Evolutionary conservation across 371 early-diverging fungal genomes (phyloP).

Genomic region (Cladochytrium tenue): DNA sequence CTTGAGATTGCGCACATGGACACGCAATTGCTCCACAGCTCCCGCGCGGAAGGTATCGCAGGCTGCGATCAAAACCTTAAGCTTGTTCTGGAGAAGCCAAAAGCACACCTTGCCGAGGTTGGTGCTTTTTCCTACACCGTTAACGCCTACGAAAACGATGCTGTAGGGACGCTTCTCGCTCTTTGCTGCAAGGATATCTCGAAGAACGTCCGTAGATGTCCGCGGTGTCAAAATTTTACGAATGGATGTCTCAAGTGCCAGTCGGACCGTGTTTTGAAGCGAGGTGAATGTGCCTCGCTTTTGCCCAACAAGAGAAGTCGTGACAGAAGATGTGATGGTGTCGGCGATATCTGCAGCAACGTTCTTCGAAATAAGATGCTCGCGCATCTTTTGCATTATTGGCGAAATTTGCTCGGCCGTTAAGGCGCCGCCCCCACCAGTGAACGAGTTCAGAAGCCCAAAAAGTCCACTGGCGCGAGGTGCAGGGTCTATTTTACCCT

Average conservation of each 20-base stretch:
- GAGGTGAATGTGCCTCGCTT: conserved; percentile 63
- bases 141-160: conserved; percentile 97
- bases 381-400: conserved; percentile 77
- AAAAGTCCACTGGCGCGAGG: conserved; percentile 56
- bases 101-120: conserved; percentile 97
- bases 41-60: conserved; percentile 99
- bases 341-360: conserved; percentile 90
- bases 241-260: conserved; percentile 78
- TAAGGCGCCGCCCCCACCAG: conserved; percentile 62
- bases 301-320: conserved; percentile 74
- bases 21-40: conserved; percentile 97
- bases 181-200: conserved; percentile 79
- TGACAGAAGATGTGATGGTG: conserved; percentile 80
- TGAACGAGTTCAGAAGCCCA: conserved; percentile 68
- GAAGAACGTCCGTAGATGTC: conserved; percentile 91
- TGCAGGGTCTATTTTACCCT: too few species aligned
- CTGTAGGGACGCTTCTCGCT: conserved; percentile 77
- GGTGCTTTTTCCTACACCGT: conserved; percentile 98
- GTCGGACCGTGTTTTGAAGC: conserved; percentile 62
- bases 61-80: conserved; percentile 94
- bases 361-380: conserved; percentile 90
- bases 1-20: conserved; percentile 88
- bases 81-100: conserved; percentile 94
- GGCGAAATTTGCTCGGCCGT: conserved; percentile 70
- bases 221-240: conserved; percentile 87